Conservation (phyloP, 495 filamentous ascomycete species). For the Annulohypoxylon moriforme region DNA sequence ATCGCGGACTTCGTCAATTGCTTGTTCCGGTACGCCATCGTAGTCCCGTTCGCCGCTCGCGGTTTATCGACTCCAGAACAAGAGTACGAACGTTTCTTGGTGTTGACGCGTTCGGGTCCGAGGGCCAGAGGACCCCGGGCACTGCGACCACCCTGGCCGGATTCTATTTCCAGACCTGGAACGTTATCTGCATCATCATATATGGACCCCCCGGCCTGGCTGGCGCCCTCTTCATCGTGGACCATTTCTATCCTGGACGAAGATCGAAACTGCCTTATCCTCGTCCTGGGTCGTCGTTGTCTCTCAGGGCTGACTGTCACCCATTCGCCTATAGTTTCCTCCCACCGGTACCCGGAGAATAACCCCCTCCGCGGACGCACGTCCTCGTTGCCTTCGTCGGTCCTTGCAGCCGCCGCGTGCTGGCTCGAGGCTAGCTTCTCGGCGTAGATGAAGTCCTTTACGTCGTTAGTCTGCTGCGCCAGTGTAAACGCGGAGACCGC, state of each 20-base stretch:
- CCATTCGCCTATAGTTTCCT: conserved; percentile 68
- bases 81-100: conserved; percentile 39
- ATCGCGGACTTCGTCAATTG: conserved; percentile 1
- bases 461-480: conserved; percentile 55
- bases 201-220: conserved; percentile 21
- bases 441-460: conserved; percentile 57
- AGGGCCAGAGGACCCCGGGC: conserved; percentile 7
- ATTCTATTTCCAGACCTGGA: conserved; percentile 34
- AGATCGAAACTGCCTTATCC: conserved; percentile 24
- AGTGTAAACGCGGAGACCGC: conserved; percentile 51
- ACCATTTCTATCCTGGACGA: conserved; percentile 23
- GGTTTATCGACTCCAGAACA: conserved; percentile 21
- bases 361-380: conserved; percentile 29
- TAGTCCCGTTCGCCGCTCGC: conserved; percentile 4
- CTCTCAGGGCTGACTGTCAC: conserved; percentile 52
- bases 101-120: conserved; percentile 25
- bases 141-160: conserved; percentile 11
- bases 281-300: conserved; percentile 17
- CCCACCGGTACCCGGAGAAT: conserved; percentile 60
- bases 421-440: conserved; percentile 49
- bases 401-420: conserved; percentile 10
- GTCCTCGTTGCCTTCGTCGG: conserved; percentile 1
- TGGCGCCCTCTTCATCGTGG: conserved; percentile 15
- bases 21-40: conserved; percentile 1
- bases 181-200: conserved; percentile 32